Evolutionary conservation across 345 rosid genomes (phyloP), one percentile per base, ranked within the genome.

Genomic region (Heritiera fomes): DNA sequence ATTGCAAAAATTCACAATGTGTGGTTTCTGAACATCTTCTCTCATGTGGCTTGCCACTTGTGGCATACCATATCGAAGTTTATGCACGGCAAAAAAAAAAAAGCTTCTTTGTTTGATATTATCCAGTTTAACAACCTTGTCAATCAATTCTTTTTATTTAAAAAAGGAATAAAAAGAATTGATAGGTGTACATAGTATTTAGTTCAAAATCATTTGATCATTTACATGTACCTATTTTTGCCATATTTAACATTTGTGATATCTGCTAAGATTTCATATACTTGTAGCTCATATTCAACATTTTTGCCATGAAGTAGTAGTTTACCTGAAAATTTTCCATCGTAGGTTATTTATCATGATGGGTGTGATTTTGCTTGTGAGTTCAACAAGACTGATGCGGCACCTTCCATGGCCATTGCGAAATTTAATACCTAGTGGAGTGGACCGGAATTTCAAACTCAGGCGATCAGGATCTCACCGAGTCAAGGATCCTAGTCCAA

Each of bases 361-460:
- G 40, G 96, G 95, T 71, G 93, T 90, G 49, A 53, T 91, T 72
- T 80, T 91, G 67, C 93, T 91, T 34, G 92, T 90, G 77, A 84
- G 91, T 76, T 90, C 93, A 32, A 71, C 88, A 23, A 81, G 92
- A 77, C 84, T 91, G 40, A 72, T 88, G 49, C 83, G 82, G 18
- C 82, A 82, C 70, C 87, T 87, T 69, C 87, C 77, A 3, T 71
- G 82, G 83, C 80, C 85, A n/a, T 64, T 88, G 18, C 63, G 78
- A 53, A 88, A 73, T 12, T 62, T 78, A 18, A 63, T 63, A 69
- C 80, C 80, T 20, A 50, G 80, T 59, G 80, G 83, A 56, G 66
- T 63, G 7, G 83, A 81, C 72, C 75, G 87, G 62, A 91, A 71
- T 79, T 81, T 82, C 73, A 75, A 20, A 63, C 77, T 59, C 34